Conservation (phyloP, 169 alveolate species). For the Blepharisma undulans region DNA sequence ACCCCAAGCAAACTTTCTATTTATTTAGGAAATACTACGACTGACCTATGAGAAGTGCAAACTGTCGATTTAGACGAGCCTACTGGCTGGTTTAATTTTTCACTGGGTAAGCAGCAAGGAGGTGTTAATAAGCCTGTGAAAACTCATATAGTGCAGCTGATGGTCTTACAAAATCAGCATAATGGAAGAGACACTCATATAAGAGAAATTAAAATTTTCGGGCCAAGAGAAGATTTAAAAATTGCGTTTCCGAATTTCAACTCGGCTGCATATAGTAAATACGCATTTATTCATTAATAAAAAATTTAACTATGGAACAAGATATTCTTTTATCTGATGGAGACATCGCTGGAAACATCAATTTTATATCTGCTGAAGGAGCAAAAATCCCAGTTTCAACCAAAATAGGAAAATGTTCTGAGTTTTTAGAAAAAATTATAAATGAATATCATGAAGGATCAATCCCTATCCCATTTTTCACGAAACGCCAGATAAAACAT, state of each 20-base stretch:
- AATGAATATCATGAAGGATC: background rate
- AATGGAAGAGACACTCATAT: slow-evolving; percentile 78
- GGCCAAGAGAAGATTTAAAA: slow-evolving; percentile 49
- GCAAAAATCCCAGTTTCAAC: background rate
- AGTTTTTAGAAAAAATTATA: no score
- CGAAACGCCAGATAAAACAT: background rate
- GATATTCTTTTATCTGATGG: background rate
- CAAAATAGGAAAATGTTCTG: background rate
- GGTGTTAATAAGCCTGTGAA: slow-evolving; percentile 45
- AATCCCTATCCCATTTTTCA: background rate
- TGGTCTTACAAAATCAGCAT: slow-evolving; percentile 63
- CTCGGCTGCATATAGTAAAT: background rate
- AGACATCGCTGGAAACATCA: background rate
- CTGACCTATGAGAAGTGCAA: slow-evolving; percentile 43
- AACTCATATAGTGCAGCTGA: slow-evolving; percentile 61
- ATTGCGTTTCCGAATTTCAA: slow-evolving; percentile 24
- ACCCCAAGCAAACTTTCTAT: slow-evolving; percentile 74
- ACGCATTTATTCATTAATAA: background rate
- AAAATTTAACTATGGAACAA: background rate
- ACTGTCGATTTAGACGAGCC: slow-evolving; percentile 44
- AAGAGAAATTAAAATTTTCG: slow-evolving; percentile 62
- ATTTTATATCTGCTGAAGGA: background rate
- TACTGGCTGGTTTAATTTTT: slow-evolving; percentile 45
- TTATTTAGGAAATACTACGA: slow-evolving; percentile 35
- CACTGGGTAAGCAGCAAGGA: background rate